Conservation (phyloP, 2,329 filamentous ascomycete genomes). For the Fusarium sp. region DNA sequence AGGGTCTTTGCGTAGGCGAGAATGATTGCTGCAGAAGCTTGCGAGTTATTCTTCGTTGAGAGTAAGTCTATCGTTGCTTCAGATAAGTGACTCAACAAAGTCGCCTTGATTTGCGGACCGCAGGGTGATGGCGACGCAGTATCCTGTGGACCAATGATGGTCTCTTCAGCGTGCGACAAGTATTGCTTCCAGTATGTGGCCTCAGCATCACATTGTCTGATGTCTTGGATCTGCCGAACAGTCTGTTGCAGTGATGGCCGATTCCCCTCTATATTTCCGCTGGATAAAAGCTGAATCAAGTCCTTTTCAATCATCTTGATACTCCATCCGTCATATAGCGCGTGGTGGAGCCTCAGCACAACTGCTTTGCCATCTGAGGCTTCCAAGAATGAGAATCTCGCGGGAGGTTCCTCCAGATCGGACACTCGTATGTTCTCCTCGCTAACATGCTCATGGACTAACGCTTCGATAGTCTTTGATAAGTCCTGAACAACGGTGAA, state of each 20-base stretch:
- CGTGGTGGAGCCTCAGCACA: slow-evolving; percentile 25
- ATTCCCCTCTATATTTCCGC: rapidly evolving
- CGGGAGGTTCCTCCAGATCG: slow-evolving; percentile 13
- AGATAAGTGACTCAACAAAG: rapidly evolving
- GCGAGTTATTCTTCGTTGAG: neutral
- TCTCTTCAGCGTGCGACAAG: slow-evolving; percentile 3
- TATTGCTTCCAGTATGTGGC: slow-evolving; percentile 5
- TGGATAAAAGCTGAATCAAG: neutral
- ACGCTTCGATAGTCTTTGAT: neutral
- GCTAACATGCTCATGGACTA: slow-evolving; percentile 1
- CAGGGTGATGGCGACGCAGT: neutral
- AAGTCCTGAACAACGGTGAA: neutral
- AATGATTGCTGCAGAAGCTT: slow-evolving; percentile 4
- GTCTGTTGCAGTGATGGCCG: neutral
- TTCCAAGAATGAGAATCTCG: slow-evolving; percentile 2
- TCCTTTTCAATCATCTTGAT: slow-evolving; percentile 29
- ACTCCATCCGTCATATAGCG: slow-evolving; percentile 30
- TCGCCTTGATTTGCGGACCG: slow-evolving; percentile 11
- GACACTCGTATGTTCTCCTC: neutral
- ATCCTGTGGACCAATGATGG: neutral
- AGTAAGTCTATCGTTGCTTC: neutral
- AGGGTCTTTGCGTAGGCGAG: slow-evolving; percentile 11
- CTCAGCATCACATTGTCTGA: slow-evolving; percentile 1
- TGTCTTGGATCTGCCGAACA: neutral
- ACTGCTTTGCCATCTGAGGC: slow-evolving; percentile 11